These are phyloP conservation scores for Pleodorina starrii DNA, from an alignment of 139 green algal species.

Conservation along the genomic window DNA sequence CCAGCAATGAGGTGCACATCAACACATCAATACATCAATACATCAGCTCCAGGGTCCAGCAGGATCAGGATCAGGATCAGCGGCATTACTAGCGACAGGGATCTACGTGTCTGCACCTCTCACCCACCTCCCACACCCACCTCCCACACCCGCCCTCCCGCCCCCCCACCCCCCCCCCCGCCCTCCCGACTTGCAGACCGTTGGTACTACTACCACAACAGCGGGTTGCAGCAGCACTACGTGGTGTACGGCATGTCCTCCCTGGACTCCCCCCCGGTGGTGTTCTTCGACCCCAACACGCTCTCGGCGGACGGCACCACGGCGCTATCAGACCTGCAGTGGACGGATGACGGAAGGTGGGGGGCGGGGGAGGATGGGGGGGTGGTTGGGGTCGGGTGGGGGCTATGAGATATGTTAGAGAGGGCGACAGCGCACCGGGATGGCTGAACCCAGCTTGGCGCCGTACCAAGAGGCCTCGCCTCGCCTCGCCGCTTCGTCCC, in stretches of 20 bases:
- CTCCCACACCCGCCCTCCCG: too few relatives aligned
- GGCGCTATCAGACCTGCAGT: slow-evolving; percentile 49
- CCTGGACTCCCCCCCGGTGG: slow-evolving; percentile 61
- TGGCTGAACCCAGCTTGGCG: too few relatives aligned
- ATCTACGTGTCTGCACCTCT: too few relatives aligned
- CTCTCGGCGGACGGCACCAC: slow-evolving; percentile 85
- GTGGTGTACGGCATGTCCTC: slow-evolving; percentile 81
- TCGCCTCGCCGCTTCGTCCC: neutral
- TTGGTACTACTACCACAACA: slow-evolving; percentile 93
- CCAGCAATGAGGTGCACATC: too few relatives aligned
- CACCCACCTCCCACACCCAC: too few relatives aligned
- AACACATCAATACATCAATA: too few relatives aligned
- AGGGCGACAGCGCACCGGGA: too few relatives aligned
- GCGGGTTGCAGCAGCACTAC: slow-evolving; percentile 89
- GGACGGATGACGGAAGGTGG: slow-evolving; percentile 40
- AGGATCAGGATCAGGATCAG: too few relatives aligned
- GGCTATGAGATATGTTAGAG: too few relatives aligned
- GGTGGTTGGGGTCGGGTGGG: neutral
- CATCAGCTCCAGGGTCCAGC: too few relatives aligned
- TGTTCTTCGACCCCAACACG: slow-evolving; percentile 95
- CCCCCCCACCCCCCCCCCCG: neutral
- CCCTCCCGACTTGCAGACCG: slow-evolving; percentile 45
- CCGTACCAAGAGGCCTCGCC: too few relatives aligned
- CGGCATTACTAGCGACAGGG: too few relatives aligned
- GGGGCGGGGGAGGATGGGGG: neutral